phyloP scores from a whole-genome alignment of 805 yeast species.

The Nakazawaea ambrosiae region DNA sequence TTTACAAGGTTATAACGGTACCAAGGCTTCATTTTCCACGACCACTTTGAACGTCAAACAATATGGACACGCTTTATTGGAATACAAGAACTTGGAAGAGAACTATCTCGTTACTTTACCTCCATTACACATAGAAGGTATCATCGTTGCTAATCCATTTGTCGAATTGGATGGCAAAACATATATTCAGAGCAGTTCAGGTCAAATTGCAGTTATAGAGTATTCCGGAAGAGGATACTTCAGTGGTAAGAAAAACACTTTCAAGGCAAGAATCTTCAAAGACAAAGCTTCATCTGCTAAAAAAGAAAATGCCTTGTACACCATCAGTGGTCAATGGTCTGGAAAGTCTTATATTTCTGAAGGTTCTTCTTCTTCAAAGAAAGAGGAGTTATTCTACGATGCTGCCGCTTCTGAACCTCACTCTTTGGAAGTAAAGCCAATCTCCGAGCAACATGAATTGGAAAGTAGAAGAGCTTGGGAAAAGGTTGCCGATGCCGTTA shows the following conservation, averaged over 20 bases:
- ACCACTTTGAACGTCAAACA: slow-evolving; percentile 81
- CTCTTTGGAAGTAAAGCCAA: slow-evolving; percentile 67
- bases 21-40: slow-evolving; percentile 76
- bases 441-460: slow-evolving; percentile 69
- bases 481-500: slow-evolving; percentile 83
- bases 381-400: slow-evolving; percentile 55
- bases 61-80: slow-evolving; percentile 81
- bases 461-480: slow-evolving; percentile 90
- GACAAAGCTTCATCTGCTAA: slow-evolving; percentile 39
- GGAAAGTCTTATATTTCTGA: slow-evolving; percentile 58
- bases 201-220: slow-evolving; percentile 66
- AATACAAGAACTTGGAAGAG: slow-evolving; percentile 56
- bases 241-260: slow-evolving; percentile 88
- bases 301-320: slow-evolving; percentile 62
- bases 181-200: slow-evolving; percentile 76
- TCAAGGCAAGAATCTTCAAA: slow-evolving; percentile 75
- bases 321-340: slow-evolving; percentile 91
- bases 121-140: slow-evolving; percentile 90
- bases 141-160: slow-evolving; percentile 84
- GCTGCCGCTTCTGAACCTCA: slow-evolving; percentile 45
- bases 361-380: slow-evolving; percentile 41
- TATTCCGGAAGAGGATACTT: slow-evolving; percentile 93
- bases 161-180: slow-evolving; percentile 90
- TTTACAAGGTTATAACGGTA: slow-evolving; percentile 85
- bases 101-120: slow-evolving; percentile 81